Evolutionary conservation across 345 rosid genomes (phyloP).

Genomic region (Cardamine chenopodiifolia): DNA sequence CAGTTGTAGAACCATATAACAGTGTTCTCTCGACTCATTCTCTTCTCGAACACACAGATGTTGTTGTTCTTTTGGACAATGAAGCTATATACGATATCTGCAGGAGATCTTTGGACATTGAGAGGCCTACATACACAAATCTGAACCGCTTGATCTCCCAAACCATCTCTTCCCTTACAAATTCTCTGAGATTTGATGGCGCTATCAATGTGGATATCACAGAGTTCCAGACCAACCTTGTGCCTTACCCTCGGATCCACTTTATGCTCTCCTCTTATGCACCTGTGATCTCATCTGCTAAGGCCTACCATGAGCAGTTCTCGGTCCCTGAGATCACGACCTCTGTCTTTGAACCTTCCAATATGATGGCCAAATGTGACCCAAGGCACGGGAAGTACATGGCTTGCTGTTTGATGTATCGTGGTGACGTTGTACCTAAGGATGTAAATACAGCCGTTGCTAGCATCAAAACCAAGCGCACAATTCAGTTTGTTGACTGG

Average conservation of each 20-base stretch:
- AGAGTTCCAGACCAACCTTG: conserved; percentile 82
- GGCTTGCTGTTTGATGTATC: conserved; percentile 87
- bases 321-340: conserved; percentile 80
- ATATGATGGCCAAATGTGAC: conserved; percentile 90
- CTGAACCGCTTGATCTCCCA: conserved; percentile 80
- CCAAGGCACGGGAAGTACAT: conserved; percentile 88
- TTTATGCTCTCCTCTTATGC: conserved; percentile 90
- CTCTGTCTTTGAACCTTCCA: conserved; percentile 77
- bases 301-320: conserved; percentile 81
- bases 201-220: conserved; percentile 83
- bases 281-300: conserved; percentile 74
- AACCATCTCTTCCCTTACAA: conserved; percentile 72
- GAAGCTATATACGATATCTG: conserved; percentile 89
- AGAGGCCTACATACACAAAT: conserved; percentile 76
- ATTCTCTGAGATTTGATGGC: conserved; percentile 82
- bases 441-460: conserved; percentile 82
- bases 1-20: conserved; percentile 85
- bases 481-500: conserved; percentile 88
- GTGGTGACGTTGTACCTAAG: conserved; percentile 83
- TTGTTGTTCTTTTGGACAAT: conserved; percentile 73
- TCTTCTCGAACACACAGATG: conserved; percentile 85
- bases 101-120: conserved; percentile 73
- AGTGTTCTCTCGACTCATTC: conserved; percentile 84
- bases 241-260: conserved; percentile 84
- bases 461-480: conserved; percentile 74